These are phyloP conservation scores for Alternaria ventricosa DNA, from an alignment of 2,329 filamentous ascomycete species.

Conservation along the genomic window DNA sequence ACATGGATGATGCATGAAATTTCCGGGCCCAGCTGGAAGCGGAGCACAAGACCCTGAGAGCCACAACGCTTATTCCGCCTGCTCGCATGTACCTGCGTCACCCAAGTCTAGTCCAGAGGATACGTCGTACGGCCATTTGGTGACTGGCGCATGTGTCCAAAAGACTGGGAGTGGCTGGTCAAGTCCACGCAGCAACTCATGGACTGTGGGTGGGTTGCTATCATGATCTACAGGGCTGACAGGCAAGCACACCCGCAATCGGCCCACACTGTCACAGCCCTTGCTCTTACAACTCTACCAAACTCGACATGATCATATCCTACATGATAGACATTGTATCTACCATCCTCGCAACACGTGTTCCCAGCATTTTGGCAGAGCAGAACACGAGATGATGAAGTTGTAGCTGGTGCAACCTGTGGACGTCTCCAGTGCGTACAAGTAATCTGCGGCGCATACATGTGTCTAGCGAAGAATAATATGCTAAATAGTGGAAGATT, in stretches of 20 bases:
- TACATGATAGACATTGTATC: neutral
- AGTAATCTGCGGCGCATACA: neutral
- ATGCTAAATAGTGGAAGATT: neutral
- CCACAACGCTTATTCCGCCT: conserved; percentile 12
- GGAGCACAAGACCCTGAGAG: conserved; percentile 18
- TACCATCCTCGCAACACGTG: neutral
- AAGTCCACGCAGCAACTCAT: neutral
- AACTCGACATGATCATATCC: neutral
- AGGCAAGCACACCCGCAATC: neutral
- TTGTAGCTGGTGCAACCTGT: neutral
- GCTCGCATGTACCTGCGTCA: conserved; percentile 21
- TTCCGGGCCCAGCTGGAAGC: conserved; percentile 20
- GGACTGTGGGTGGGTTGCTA: neutral
- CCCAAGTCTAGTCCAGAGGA: neutral
- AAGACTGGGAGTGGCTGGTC: neutral
- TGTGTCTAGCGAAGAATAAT: neutral
- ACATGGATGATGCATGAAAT: conserved; percentile 24
- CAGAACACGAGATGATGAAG: neutral
- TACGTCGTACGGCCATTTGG: neutral
- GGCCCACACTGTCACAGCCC: neutral
- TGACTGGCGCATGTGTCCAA: neutral
- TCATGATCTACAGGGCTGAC: neutral
- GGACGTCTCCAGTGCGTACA: neutral
- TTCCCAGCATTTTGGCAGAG: neutral
- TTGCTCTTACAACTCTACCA: neutral